Evolutionary conservation across 2,329 filamentous ascomycete species (phyloP), one percentile per base, ranked within the genome.

Genomic region (Aurifilum marmelostoma): DNA sequence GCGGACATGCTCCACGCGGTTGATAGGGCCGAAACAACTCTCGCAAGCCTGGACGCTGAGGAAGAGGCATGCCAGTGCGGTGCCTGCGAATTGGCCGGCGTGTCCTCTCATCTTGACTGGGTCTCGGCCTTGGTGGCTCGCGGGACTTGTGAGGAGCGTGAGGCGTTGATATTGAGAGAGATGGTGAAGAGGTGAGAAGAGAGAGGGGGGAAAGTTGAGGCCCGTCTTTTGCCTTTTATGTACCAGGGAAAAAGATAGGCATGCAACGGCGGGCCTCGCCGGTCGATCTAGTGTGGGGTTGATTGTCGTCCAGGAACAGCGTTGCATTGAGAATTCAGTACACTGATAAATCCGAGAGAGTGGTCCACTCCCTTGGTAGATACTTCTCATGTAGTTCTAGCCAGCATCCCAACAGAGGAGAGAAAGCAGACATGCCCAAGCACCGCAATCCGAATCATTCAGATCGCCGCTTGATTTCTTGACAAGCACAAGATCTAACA

Each of bases 1-100:
- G 12, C 83, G 81, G 67, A 84, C 82, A 71, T 84, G 80, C 69
- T 82, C 77, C 66, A 83, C 77, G 29, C 75, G 77, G 73, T 77
- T 78, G n/a, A 75, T 72, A 29, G 82, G 81, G 1, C 80, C 81
- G 65, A 81, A 82, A 74, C 82, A 84, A 62, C 75, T 75, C 63
- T 78, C 78, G 71, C 82, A 84, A 41, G 80, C 80, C 76, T 63
- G n/a, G 73, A 72, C 67, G 63, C 67, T 24, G 43, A 47, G 21
- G 74, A 34, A 16, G 54, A 69, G 16, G 59, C 65, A 63, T 27
- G 56, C 39, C 3, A 64, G 61, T 52, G 72, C 71, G 43, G 73
- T 72, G 56, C 73, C 72, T 59, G 69, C 32, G 60, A 68, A 64
- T 11, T 39, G 37, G 61, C 60, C 24, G 34, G 24, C 27, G n/a